Evolutionary conservation across 805 yeast genomes (phyloP).

Genomic region (Spathaspora passalidarum): DNA sequence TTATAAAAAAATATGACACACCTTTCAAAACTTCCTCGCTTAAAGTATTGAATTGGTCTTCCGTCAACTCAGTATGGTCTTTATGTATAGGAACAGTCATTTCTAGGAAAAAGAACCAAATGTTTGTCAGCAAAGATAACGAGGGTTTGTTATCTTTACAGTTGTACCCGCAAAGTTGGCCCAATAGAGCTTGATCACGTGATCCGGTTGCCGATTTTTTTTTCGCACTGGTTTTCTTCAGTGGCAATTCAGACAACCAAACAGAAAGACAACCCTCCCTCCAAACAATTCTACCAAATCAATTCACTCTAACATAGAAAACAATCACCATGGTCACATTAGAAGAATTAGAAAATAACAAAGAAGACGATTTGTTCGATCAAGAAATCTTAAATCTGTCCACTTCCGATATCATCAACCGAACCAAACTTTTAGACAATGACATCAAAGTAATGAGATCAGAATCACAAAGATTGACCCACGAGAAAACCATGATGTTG

Average conservation of each 20-base stretch:
- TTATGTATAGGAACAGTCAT: constrained; percentile 2
- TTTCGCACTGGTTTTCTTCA: neutral
- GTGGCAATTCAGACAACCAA: constrained; percentile 1
- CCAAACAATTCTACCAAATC: neutral
- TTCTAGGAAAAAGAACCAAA: neutral
- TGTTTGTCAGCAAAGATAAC: neutral
- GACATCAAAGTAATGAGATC: constrained; percentile 94
- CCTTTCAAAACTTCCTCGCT: constrained; percentile 9
- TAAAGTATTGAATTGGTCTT: constrained; percentile 17
- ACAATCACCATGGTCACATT: constrained; percentile 63
- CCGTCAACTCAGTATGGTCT: constrained; percentile 16
- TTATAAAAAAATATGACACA: constrained; percentile 3
- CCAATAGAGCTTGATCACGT: neutral
- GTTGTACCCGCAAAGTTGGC: neutral
- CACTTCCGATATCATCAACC: constrained; percentile 77
- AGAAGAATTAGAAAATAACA: constrained; percentile 67
- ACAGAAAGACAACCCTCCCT: neutral
- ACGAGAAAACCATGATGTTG: constrained; percentile 89
- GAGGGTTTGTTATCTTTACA: neutral
- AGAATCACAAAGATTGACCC: constrained; percentile 84
- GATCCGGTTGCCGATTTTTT: neutral
- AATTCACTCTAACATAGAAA: neutral
- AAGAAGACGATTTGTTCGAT: constrained; percentile 62
- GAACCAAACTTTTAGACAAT: constrained; percentile 86
- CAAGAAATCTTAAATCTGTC: constrained; percentile 77